Percentiles rank a stretch among this genome's conserved stretches.
These are phyloP conservation scores for Ophiostoma ips DNA, from an alignment of 2,329 filamentous ascomycete genomes.

Conservation along the genomic window DNA sequence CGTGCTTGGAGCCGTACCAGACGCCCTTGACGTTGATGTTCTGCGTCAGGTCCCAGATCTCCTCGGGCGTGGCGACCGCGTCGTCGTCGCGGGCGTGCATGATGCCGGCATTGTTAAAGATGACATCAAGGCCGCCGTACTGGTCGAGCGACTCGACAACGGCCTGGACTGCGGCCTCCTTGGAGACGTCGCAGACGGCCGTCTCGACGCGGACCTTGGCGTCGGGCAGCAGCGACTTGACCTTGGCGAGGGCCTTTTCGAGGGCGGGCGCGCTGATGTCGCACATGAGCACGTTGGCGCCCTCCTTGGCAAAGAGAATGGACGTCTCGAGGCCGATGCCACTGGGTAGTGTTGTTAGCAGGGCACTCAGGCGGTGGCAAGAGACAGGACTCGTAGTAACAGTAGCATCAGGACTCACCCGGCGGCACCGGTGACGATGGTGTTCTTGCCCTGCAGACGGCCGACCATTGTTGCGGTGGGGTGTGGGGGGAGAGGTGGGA, in stretches of 20 bases:
- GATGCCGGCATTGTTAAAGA: conserved; percentile 97
- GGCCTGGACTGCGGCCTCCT: conserved; percentile 63
- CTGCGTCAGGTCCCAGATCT: conserved; percentile 88
- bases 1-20: conserved; percentile 93
- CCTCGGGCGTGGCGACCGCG: conserved; percentile 72
- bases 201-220: conserved; percentile 45
- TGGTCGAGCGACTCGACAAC: conserved; percentile 61
- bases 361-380: background rate
- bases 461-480: conserved; percentile 19
- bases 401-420: conserved; percentile 43
- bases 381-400: background rate
- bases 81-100: conserved; percentile 79
- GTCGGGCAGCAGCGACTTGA: conserved; percentile 55
- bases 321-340: conserved; percentile 87
- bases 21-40: conserved; percentile 95
- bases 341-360: conserved; percentile 27
- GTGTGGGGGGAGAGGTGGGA: background rate
- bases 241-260: conserved; percentile 60
- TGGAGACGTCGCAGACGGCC: conserved; percentile 62
- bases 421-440: conserved; percentile 69
- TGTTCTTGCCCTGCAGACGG: conserved; percentile 46
- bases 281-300: conserved; percentile 70
- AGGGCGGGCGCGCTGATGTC: conserved; percentile 72
- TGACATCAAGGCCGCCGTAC: conserved; percentile 80
- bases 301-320: conserved; percentile 81